phyloP scores from a whole-genome alignment of 2,329 filamentous ascomycete genomes.

The Fusarium decemcellulare region DNA sequence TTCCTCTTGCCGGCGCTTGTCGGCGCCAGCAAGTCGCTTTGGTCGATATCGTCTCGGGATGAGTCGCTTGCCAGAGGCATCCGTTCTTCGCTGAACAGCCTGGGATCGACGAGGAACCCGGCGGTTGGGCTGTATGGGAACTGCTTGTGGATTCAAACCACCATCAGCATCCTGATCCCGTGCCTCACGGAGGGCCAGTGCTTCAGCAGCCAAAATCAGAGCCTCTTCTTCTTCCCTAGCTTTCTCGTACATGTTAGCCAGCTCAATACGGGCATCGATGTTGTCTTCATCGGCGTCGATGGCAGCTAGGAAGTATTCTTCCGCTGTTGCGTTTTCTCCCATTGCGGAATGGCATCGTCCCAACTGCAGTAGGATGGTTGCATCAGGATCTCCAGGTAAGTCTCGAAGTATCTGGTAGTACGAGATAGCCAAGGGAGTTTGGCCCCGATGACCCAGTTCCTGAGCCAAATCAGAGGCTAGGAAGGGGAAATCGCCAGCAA shows the following conservation, averaged over 20 bases:
- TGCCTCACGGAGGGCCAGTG: constrained; percentile 73
- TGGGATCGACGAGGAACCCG: constrained; percentile 29
- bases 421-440: constrained; percentile 59
- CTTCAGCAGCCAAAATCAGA: constrained; percentile 81
- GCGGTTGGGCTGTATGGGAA: constrained; percentile 12
- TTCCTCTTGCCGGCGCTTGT: constrained; percentile 61
- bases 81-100: constrained; percentile 21
- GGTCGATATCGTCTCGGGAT: constrained; percentile 61
- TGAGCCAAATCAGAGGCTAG: constrained; percentile 79
- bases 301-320: constrained; percentile 82
- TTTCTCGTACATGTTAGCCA: constrained; percentile 88
- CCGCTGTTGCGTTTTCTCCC: constrained; percentile 76
- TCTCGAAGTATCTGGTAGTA: constrained; percentile 70
- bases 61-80: constrained; percentile 39
- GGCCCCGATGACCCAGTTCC: constrained; percentile 55
- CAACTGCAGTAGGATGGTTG: constrained; percentile 67
- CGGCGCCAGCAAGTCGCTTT: constrained; percentile 61
- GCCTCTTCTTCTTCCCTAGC: constrained; percentile 82
- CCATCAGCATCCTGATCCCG: constrained; percentile 49
- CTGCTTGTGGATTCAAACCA: constrained; percentile 6
- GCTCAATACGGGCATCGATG: constrained; percentile 82
- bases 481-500: constrained; percentile 78
- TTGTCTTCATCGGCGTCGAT: constrained; percentile 79
- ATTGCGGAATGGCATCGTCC: constrained; percentile 79
- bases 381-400: constrained; percentile 64